These are phyloP conservation scores for Hyphopichia fennica DNA, from an alignment of 1,139 yeast genomes.

Conservation along the genomic window DNA sequence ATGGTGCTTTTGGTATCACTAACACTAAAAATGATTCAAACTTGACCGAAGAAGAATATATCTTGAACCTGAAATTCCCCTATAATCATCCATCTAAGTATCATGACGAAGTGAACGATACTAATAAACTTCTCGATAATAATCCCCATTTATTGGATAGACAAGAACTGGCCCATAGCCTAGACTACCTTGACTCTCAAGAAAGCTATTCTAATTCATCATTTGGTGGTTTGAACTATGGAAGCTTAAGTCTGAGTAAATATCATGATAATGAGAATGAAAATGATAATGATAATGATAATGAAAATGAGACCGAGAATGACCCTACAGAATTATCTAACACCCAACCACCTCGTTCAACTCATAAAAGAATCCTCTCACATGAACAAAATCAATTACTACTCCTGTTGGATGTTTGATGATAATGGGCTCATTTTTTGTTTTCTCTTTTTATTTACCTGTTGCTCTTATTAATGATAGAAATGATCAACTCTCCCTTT, in stretches of 20 bases:
- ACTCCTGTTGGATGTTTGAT: constrained; percentile 12
- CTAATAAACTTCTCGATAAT: background rate
- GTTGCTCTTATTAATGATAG: background rate
- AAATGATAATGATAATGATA: constrained; percentile 5
- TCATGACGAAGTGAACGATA: too few relatives aligned
- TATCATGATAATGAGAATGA: constrained; percentile 1
- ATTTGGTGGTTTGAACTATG: background rate
- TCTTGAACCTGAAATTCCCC: constrained; percentile 22
- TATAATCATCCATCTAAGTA: constrained; percentile 9
- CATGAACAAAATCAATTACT: constrained; percentile 21
- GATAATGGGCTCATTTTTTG: too few relatives aligned
- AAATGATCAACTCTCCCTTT: too few relatives aligned
- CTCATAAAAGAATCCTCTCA: constrained; percentile 13
- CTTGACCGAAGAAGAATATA: constrained; percentile 15
- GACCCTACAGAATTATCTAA: background rate
- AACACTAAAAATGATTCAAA: constrained; percentile 2
- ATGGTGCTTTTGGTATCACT: constrained; percentile 31
- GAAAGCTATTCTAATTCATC: background rate
- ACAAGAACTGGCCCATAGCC: constrained; percentile 4
- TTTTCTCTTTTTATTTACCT: too few relatives aligned
- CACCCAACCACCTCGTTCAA: background rate
- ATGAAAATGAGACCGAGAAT: background rate
- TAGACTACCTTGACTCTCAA: constrained; percentile 1
- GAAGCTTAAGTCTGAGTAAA: constrained; percentile 8
- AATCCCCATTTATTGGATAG: background rate